Percentiles rank a stretch among this genome's conserved stretches.
These are phyloP conservation scores for Kazachstania africana DNA, from an alignment of 805 yeast genomes.

Conservation along the genomic window DNA sequence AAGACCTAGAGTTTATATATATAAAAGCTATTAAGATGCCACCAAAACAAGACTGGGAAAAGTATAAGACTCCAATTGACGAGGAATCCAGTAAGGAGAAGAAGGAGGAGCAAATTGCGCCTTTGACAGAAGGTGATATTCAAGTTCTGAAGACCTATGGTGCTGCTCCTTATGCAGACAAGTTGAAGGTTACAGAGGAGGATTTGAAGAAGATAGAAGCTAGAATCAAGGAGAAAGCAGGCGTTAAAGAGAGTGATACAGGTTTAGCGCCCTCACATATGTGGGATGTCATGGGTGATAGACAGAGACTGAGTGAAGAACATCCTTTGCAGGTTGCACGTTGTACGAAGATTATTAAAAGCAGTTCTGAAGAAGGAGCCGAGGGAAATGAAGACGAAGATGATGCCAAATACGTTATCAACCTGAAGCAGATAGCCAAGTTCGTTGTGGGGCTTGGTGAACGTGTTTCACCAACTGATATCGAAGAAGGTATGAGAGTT, in stretches of 20 bases:
- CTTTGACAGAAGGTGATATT: slow-evolving; percentile 91
- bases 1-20: no score
- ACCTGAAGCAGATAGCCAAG: slow-evolving; percentile 95
- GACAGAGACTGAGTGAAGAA: slow-evolving; percentile 83
- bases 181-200: slow-evolving; percentile 71
- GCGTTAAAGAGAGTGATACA: slow-evolving; percentile 90
- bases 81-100: slow-evolving; percentile 44
- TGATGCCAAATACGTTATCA: slow-evolving; percentile 86
- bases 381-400: slow-evolving; percentile 46
- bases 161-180: slow-evolving; percentile 86
- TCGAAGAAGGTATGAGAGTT: slow-evolving; percentile 98
- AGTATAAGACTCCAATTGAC: slow-evolving; percentile 80
- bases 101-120: slow-evolving; percentile 64
- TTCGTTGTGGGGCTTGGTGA: slow-evolving; percentile 95
- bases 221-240: slow-evolving; percentile 87
- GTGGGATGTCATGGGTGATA: slow-evolving; percentile 97
- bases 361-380: slow-evolving; percentile 27
- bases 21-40: no score
- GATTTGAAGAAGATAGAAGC: slow-evolving; percentile 78
- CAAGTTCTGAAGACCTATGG: slow-evolving; percentile 96
- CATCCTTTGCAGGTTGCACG: slow-evolving; percentile 97
- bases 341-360: slow-evolving; percentile 90
- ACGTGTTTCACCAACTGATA: slow-evolving; percentile 95
- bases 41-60: slow-evolving; percentile 98
- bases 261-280: slow-evolving; percentile 95